Percentiles rank a stretch among this genome's conserved stretches.
phyloP scores from a whole-genome alignment of 768 basidiomycete genomes.

The Rhizopogon sp. region DNA sequence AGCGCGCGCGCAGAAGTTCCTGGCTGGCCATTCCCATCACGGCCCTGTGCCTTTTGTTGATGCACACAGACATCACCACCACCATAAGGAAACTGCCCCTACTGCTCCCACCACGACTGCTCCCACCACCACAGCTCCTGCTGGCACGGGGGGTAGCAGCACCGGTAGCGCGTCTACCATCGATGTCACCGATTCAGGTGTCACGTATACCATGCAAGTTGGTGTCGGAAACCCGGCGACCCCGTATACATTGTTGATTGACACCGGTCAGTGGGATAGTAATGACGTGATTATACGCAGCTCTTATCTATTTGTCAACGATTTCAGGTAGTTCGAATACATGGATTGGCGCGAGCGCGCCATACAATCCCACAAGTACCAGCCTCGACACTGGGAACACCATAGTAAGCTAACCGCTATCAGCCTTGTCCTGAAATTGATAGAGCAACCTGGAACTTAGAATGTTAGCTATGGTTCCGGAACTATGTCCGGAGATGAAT shows the following conservation, averaged over 20 bases:
- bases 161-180: constrained; percentile 27
- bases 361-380: constrained; percentile 42
- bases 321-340: constrained; percentile 42
- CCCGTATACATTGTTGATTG: constrained; percentile 48
- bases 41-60: constrained; percentile 38
- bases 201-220: constrained; percentile 50
- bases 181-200: constrained; percentile 53
- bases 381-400: constrained; percentile 35
- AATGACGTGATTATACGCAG: neutral
- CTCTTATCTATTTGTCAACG: neutral
- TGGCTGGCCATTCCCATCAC: constrained; percentile 49
- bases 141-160: constrained; percentile 9
- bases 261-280: constrained; percentile 38
- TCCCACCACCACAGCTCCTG: constrained; percentile 9
- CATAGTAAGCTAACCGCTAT: constrained; percentile 23
- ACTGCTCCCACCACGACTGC: neutral
- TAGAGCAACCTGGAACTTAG: constrained; percentile 17
- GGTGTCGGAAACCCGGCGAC: constrained; percentile 49
- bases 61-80: constrained; percentile 12
- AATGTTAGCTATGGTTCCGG: constrained; percentile 52
- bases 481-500: constrained; percentile 48
- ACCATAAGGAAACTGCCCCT: neutral
- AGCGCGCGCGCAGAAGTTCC: constrained; percentile 49
- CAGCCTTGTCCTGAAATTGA: neutral
- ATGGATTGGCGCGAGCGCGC: constrained; percentile 49